Percentiles rank a stretch among this genome's conserved stretches.
These are phyloP conservation scores for Coemansia erecta DNA, from an alignment of 192 early-diverging fungal species.

Conservation along the genomic window DNA sequence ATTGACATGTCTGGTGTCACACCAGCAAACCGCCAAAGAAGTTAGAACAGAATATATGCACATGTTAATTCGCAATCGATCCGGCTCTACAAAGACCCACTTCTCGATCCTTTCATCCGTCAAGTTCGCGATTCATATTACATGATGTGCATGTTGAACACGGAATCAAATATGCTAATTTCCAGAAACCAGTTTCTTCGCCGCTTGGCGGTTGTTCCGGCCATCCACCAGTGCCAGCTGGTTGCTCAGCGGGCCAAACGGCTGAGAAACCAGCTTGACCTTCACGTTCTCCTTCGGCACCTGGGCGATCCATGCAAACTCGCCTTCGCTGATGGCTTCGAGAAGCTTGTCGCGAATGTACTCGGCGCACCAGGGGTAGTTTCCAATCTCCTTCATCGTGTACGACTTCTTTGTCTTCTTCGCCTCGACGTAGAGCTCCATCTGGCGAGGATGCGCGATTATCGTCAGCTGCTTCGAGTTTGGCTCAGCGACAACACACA, in stretches of 20 bases:
- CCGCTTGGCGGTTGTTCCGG: slow-evolving; percentile 25
- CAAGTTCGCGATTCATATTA: too few relatives aligned
- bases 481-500: slow-evolving; percentile 22
- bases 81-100: too few relatives aligned
- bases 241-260: slow-evolving; percentile 22
- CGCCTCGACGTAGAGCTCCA: slow-evolving; percentile 32
- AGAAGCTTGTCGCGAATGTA: slow-evolving; percentile 36
- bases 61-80: too few relatives aligned
- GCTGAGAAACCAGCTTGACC: slow-evolving; percentile 41
- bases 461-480: slow-evolving; percentile 8
- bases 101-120: too few relatives aligned
- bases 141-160: too few relatives aligned
- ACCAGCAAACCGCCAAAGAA: too few relatives aligned
- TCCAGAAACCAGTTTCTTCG: slow-evolving; percentile 5
- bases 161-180: slow-evolving; percentile 1
- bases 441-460: slow-evolving; percentile 36
- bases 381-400: slow-evolving; percentile 24
- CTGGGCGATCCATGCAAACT: slow-evolving; percentile 25
- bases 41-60: too few relatives aligned
- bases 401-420: slow-evolving; percentile 32
- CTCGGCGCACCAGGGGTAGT: slow-evolving; percentile 41
- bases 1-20: too few relatives aligned
- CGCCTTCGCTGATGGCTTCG: slow-evolving; percentile 1
- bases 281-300: slow-evolving; percentile 17
- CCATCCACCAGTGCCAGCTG: slow-evolving; percentile 27